These are phyloP conservation scores for Metschnikowia lochheadii DNA, from an alignment of 805 yeast species.

Conservation along the genomic window DNA sequence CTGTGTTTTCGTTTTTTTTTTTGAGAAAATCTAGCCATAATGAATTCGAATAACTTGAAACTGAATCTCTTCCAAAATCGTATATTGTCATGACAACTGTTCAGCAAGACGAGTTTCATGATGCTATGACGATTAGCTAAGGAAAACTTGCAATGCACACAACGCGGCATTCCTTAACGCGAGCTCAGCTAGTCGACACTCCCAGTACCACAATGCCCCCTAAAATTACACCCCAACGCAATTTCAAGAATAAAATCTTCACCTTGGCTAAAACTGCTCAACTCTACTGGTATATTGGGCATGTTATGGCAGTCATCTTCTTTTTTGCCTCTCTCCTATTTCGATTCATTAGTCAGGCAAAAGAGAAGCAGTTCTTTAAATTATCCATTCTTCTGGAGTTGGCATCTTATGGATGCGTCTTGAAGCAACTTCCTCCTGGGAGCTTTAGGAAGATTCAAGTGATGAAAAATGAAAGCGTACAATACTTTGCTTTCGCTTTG, in stretches of 20 bases:
- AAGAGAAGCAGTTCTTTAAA: constrained; percentile 24
- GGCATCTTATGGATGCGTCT: constrained; percentile 58
- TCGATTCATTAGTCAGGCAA: constrained; percentile 39
- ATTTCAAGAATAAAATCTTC: not conserved
- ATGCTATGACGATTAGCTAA: not conserved
- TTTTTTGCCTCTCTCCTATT: constrained; percentile 36
- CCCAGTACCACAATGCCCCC: constrained; percentile 1
- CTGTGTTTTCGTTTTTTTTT: not conserved
- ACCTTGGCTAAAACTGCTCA: constrained; percentile 29
- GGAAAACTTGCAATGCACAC: not conserved
- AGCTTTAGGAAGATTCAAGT: constrained; percentile 15
- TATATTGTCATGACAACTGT: not conserved
- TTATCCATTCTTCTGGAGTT: constrained; percentile 47
- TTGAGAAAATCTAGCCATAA: not conserved
- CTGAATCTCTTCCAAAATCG: not conserved
- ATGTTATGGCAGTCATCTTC: constrained; percentile 45
- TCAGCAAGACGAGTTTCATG: not conserved
- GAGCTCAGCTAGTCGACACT: not conserved
- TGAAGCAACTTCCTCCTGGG: constrained; percentile 46
- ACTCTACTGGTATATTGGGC: constrained; percentile 69
- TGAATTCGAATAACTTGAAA: not conserved
- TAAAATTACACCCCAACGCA: not conserved
- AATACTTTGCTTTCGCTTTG: constrained; percentile 33
- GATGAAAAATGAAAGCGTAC: constrained; percentile 39
- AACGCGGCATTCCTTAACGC: not conserved